Percentiles rank a stretch among this genome's conserved stretches.
phyloP scores from a whole-genome alignment of 139 green algal species.

The Volvox reticuliferus region DNA sequence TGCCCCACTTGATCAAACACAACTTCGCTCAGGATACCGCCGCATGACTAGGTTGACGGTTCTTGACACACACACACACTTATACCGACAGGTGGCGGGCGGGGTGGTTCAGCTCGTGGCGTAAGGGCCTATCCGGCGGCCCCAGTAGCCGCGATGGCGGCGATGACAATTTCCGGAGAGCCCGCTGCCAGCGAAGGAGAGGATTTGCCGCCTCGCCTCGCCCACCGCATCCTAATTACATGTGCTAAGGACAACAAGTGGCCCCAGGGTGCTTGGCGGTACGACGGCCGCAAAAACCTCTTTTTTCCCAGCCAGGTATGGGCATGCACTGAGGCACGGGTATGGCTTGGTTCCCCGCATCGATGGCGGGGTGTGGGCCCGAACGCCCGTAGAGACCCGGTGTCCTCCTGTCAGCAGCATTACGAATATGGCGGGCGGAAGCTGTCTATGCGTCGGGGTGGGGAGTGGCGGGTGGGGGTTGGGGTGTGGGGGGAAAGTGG shows the following conservation, averaged over 20 bases:
- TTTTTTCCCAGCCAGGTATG: conserved; percentile 40
- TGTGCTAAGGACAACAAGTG: conserved; percentile 47
- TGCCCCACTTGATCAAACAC: too few species aligned
- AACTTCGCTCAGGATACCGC: background rate
- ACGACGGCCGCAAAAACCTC: conserved; percentile 58
- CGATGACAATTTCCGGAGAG: background rate
- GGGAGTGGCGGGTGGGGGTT: background rate
- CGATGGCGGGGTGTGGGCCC: background rate
- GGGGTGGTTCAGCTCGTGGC: background rate
- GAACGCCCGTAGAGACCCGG: too few species aligned
- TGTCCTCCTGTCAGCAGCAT: too few species aligned
- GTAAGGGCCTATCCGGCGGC: background rate
- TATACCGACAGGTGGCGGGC: background rate
- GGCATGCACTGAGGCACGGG: background rate
- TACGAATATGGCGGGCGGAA: background rate
- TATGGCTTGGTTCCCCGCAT: background rate
- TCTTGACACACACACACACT: background rate
- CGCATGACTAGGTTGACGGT: background rate
- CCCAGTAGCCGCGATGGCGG: background rate
- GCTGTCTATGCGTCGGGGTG: background rate
- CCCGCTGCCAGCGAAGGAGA: background rate
- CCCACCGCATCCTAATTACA: conserved; percentile 31
- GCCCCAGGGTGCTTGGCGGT: conserved; percentile 34
- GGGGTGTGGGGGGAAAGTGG: too few species aligned
- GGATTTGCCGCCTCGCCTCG: conserved; percentile 37